phyloP scores from a whole-genome alignment of 345 rosid genomes.

The Lenwebbia sp. region DNA sequence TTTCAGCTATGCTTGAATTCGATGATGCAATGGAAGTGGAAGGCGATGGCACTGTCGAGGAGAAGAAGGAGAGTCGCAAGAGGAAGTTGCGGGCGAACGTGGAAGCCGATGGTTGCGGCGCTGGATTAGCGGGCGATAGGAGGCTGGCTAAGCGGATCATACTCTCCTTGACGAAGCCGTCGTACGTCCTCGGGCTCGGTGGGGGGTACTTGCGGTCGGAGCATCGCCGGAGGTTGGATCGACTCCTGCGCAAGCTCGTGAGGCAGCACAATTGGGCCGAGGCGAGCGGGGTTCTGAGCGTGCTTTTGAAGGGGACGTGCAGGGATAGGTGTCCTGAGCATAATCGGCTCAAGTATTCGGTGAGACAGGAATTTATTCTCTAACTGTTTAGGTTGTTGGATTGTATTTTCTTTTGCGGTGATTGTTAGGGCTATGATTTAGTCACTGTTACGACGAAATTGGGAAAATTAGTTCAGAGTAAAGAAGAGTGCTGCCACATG shows the following conservation, averaged over 20 bases:
- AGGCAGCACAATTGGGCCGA: conserved; percentile 47
- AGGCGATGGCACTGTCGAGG: neutral
- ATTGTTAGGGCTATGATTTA: neutral
- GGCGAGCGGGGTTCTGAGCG: conserved; percentile 55
- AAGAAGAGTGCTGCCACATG: neutral
- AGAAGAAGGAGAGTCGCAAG: neutral
- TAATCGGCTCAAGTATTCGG: conserved; percentile 67
- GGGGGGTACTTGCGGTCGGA: conserved; percentile 18
- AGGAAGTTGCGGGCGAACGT: neutral
- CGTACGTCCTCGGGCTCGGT: conserved; percentile 28
- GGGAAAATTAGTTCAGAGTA: neutral
- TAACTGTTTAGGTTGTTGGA: neutral
- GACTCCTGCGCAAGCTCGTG: conserved; percentile 36
- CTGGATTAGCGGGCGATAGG: neutral
- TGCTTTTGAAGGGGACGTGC: conserved; percentile 45
- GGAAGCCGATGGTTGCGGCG: neutral
- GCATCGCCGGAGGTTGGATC: conserved; percentile 23
- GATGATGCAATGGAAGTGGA: neutral
- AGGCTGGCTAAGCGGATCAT: conserved; percentile 17
- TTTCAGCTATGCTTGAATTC: neutral
- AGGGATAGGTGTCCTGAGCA: conserved; percentile 21
- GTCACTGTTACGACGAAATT: neutral
- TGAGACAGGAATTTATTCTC: conserved; percentile 1
- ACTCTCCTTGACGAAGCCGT: conserved; percentile 37
- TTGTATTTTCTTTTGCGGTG: neutral